Conservation (phyloP, 306 rosid species). For the Astragalus glycyphyllos region DNA sequence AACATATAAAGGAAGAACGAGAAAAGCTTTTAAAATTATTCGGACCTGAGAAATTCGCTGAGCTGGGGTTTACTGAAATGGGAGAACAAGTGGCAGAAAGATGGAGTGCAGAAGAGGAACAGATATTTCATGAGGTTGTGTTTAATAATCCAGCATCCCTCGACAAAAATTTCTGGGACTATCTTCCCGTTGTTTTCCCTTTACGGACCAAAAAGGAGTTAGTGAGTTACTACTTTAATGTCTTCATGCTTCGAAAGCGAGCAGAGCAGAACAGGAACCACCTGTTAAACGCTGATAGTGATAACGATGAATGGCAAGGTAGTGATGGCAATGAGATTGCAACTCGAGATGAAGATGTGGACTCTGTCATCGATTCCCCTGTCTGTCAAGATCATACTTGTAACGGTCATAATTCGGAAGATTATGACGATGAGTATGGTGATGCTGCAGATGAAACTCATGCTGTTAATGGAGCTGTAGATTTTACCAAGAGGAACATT, state of each 20-base stretch:
- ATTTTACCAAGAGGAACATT: conserved; percentile 33
- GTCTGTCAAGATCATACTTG: conserved; percentile 44
- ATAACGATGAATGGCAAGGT: conserved; percentile 88
- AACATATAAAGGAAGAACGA: conserved; percentile 73
- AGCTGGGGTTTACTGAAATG: conserved; percentile 73
- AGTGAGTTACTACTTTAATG: conserved; percentile 91
- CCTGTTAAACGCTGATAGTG: conserved; percentile 69
- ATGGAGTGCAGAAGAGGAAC: conserved; percentile 80
- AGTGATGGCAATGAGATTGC: conserved; percentile 58
- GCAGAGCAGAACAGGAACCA: conserved; percentile 79
- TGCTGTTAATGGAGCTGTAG: conserved; percentile 32
- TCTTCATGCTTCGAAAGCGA: conserved; percentile 79
- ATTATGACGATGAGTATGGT: conserved; percentile 52
- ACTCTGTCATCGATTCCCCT: conserved; percentile 76
- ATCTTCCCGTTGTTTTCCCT: conserved; percentile 63
- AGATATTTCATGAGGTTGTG: conserved; percentile 64
- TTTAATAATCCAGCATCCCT: conserved; percentile 72
- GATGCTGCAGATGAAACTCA: conserved; percentile 45
- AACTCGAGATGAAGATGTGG: conserved; percentile 67
- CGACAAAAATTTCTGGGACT: conserved; percentile 79
- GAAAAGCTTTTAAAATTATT: conserved; percentile 52
- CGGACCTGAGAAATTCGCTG: conserved; percentile 66
- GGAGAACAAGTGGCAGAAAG: conserved; percentile 78
- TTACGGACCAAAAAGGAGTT: conserved; percentile 73
- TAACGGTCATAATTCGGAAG: conserved; percentile 50